Evolutionary conservation across 1,139 yeast species (phyloP), one percentile per base, ranked within the genome.

Genomic region (Pichiaceae sp.): DNA sequence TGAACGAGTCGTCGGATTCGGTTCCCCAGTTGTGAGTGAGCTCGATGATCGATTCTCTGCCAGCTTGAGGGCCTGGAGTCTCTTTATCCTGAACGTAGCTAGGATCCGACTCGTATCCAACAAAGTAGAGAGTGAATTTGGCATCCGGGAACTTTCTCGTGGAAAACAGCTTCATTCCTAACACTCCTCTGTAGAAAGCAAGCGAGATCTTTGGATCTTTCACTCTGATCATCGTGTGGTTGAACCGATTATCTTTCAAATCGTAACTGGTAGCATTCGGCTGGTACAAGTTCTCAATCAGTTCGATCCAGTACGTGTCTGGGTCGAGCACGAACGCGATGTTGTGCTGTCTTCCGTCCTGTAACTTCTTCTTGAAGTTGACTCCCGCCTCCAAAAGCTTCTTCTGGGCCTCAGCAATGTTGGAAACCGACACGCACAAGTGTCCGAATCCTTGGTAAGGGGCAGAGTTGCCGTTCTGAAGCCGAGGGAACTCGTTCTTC

Each of bases 1-100:
- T 58, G 62, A 86, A 84, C 12, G 70, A 68, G 11, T 72, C 68
- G 45, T 89, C 95, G 20, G 64, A 54, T 56, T 91, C 98, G 15
- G 97, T 84, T 21, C 97, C 98, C 79, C 86, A 87, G 63, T 91
- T 91, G 64, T 86, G 93, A 33, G 97, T 89, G 54, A 91, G 68
- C 62, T 91, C 98, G 37, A 91, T 61, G 8, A 91, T 60, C 19
- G 91, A 80, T 56, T 84, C 84, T 41, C 74, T 64, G 33, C 55
- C 48, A 25, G 70, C 59, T 50, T 65, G 70, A 1, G 48, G 52
- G 2, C 37, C 45, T 32, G 49, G 50, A 3, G 54, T 46, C 17
- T 67, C 57, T 32, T 46, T 40, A 27, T 69, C 66, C 35, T 51
- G 47, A n/a, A n/a, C n/a, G n/a, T n/a, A n/a, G 1, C 44, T 49